phyloP scores from a whole-genome alignment of 495 filamentous ascomycete genomes.

The Penicillium tannophilum region DNA sequence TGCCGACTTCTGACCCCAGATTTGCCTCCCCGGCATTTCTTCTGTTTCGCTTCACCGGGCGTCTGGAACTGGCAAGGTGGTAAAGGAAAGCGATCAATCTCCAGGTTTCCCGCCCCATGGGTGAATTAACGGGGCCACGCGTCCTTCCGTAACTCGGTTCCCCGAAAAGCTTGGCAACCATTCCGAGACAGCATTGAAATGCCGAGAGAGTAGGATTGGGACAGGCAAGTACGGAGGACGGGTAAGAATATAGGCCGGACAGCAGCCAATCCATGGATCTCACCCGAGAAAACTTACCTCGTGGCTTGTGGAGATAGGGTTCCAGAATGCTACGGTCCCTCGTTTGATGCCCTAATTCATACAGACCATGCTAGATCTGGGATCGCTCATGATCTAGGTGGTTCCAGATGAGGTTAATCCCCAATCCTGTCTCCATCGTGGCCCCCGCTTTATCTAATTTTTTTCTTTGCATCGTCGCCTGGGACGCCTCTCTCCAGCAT shows the following conservation, averaged over 20 bases:
- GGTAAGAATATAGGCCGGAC: constrained; percentile 7
- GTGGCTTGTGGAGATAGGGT: constrained; percentile 10
- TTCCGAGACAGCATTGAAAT: background rate
- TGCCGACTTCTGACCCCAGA: constrained; percentile 13
- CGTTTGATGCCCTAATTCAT: background rate
- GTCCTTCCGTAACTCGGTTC: constrained; percentile 3
- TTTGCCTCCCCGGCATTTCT: constrained; percentile 17
- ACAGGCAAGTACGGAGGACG: background rate
- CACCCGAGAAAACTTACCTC: constrained; percentile 1
- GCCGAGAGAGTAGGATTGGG: background rate
- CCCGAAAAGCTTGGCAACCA: background rate
- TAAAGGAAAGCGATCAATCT: constrained; percentile 4
- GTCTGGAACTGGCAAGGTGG: constrained; percentile 22
- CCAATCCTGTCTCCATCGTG: background rate
- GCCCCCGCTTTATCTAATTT: constrained; percentile 1
- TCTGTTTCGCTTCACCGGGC: constrained; percentile 16
- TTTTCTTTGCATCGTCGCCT: background rate
- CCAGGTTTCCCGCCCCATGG: constrained; percentile 17
- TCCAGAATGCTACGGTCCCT: constrained; percentile 14
- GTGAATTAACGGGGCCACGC: constrained; percentile 5
- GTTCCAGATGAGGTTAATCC: constrained; percentile 5
- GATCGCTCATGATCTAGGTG: background rate
- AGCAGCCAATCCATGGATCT: constrained; percentile 7
- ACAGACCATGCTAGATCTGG: constrained; percentile 9
- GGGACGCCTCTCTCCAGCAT: background rate